Conservation (phyloP, 257 asterid species). For the Nicotiana knightiana region DNA sequence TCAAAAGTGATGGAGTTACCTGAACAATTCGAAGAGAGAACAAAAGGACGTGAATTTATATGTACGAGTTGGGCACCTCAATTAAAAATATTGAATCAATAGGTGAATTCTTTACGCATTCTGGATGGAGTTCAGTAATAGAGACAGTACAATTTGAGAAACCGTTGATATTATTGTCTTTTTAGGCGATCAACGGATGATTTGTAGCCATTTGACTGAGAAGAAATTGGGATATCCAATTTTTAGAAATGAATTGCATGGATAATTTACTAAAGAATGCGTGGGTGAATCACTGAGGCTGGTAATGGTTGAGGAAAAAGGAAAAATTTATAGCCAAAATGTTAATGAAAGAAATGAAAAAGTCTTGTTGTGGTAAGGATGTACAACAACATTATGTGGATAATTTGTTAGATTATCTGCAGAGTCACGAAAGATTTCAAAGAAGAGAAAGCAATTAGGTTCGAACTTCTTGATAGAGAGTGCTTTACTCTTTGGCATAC, state of each 20-base stretch:
- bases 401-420: constrained; percentile 15
- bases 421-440: background rate
- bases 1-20: constrained; percentile 12
- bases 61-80: constrained; percentile 36
- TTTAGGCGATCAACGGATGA: constrained; percentile 26
- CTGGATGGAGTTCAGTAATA: constrained; percentile 36
- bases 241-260: constrained; percentile 23
- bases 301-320: constrained; percentile 26
- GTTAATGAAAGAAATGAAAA: constrained; percentile 22
- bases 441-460: background rate
- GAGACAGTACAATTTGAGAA: constrained; percentile 22
- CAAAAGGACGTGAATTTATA: constrained; percentile 17
- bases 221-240: constrained; percentile 22
- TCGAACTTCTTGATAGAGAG: too few species aligned
- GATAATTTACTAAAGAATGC: constrained; percentile 18
- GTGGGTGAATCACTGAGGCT: constrained; percentile 25
- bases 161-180: constrained; percentile 17
- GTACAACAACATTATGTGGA: constrained; percentile 16
- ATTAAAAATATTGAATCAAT: constrained; percentile 23
- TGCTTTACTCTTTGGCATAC: too few species aligned
- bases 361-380: background rate
- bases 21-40: constrained; percentile 21
- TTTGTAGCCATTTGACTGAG: constrained; percentile 18
- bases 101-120: constrained; percentile 31
- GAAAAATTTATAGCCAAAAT: constrained; percentile 20